Base-by-base conservation (phyloP, 2,329 filamentous ascomycete genomes). In the Colletotrichum scovillei region DNA sequence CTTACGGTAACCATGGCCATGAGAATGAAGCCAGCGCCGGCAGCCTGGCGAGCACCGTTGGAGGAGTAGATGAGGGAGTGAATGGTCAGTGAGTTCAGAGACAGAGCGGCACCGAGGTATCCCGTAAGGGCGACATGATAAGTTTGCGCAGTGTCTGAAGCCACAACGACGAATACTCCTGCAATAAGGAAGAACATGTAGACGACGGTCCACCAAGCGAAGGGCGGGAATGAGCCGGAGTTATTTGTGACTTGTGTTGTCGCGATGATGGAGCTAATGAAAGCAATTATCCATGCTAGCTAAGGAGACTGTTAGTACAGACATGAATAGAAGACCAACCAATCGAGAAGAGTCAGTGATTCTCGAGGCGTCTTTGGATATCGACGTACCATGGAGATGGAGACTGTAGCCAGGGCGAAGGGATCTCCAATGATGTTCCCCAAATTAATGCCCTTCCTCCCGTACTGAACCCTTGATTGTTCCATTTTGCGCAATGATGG, bases 381-480 rank as follows among this genome's bases (percentile, higher is more conserved):
- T 60, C 55, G 38, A 90, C 95, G 83, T 91, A 98, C 96, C 81
- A 94, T 88, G 75, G 93, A 91, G 82, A 98, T 98, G 71, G 96
- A 98, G 76, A 97, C 91, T 46, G 97, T 98, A 68, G 95, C 95
- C 74, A 99, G 90, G 73, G 96, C 95, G 84, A 99, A 98, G 6
- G 97, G 97, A 85, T 99, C 96, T 79, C 97, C 97, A 74, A 98
- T 89, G 78, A 99, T 95, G 84, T 98, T 97, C 81, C 94, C 94
- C 83, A 95, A 84, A 83, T 90, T 93, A 83, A 98, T 92, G 80
- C 89, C 87, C 80, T 87, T 83, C 67, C 84, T 84, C 77, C 86
- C 86, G 80, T 91, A 89, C 77, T 85, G 83, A 75, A 79, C 85
- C 81, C 90, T 88, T 77, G 89, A 89, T 82, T 91, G 88, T 87